Conservation (phyloP, 192 early-diverging fungal genomes). For the Backusella australiensis region DNA sequence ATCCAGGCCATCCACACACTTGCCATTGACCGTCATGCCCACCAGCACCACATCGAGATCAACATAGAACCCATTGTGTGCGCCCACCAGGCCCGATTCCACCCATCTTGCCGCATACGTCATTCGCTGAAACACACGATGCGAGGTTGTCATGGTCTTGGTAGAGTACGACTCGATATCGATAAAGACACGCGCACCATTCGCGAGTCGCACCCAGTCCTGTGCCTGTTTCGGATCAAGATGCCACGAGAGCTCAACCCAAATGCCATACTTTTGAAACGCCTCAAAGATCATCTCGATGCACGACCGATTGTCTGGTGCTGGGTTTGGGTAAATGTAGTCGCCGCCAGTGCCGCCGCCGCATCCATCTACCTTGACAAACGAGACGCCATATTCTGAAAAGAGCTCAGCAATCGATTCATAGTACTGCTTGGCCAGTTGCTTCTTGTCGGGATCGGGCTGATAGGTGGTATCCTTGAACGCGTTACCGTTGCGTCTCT, state of each 20-base stretch:
- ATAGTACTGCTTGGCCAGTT: conserved; percentile 18
- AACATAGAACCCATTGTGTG: conserved; percentile 24
- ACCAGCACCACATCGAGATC: conserved; percentile 27
- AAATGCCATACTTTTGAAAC: conserved; percentile 24
- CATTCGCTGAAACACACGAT: conserved; percentile 27
- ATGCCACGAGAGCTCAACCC: conserved; percentile 34
- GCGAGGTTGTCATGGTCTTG: conserved; percentile 21
- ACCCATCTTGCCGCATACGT: conserved; percentile 22
- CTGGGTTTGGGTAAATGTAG: conserved; percentile 20
- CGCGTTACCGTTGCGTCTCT: conserved; percentile 18
- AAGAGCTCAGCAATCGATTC: conserved; percentile 31
- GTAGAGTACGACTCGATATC: conserved; percentile 35
- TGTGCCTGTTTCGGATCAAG: conserved; percentile 16
- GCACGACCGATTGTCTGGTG: conserved; percentile 26
- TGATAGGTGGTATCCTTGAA: conserved; percentile 25
- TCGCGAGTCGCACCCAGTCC: conserved; percentile 15
- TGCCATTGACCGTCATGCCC: conserved; percentile 27
- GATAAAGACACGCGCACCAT: conserved; percentile 30
- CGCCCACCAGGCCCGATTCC: conserved; percentile 10
- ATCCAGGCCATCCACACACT: conserved; percentile 29
- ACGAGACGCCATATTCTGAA: conserved; percentile 28
- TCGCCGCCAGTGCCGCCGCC: conserved; percentile 29
- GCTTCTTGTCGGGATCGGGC: conserved; percentile 11
- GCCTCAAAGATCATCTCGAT: conserved; percentile 13
- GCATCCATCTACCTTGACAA: conserved; percentile 32